A percentile compares a stretch with the other conserved stretches of the same genome.
phyloP scores from a whole-genome alignment of 177 flowering plant species.

The Tripterygium wilfordii region DNA sequence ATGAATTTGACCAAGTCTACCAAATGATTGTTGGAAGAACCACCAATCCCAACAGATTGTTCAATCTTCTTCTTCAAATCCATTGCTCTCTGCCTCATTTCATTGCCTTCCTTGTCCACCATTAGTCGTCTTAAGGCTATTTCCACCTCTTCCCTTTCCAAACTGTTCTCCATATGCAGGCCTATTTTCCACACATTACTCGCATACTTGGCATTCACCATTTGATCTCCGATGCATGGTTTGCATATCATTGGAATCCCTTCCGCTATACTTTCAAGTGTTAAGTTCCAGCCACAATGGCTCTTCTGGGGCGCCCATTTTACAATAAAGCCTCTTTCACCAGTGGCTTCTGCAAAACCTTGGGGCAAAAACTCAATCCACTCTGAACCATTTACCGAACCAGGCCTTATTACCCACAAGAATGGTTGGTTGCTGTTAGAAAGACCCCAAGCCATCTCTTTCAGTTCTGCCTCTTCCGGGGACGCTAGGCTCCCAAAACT shows the following conservation, averaged over 20 bases:
- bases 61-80: constrained; percentile 3
- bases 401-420: constrained; percentile 5
- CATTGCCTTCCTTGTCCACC: constrained; percentile 8
- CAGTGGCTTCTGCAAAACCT: neutral
- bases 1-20: no score
- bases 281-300: constrained; percentile 11
- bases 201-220: constrained; percentile 4
- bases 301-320: no score
- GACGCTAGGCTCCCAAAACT: constrained; percentile 2
- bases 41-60: no score
- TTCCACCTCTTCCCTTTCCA: constrained; percentile 5
- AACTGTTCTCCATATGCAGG: neutral
- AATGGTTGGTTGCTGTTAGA: constrained; percentile 4
- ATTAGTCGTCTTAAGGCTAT: constrained; percentile 1
- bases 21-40: no score
- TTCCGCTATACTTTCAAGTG: constrained; percentile 8
- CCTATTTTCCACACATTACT: constrained; percentile 4
- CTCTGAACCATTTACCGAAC: neutral
- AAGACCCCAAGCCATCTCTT: no score
- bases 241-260: constrained; percentile 9
- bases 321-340: constrained; percentile 7
- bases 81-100: constrained; percentile 1
- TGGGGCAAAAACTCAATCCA: constrained; percentile 5
- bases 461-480: neutral
- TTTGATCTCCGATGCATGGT: constrained; percentile 5